Conservation (phyloP, 1,284 basidiomycete genomes). For the Hymenochaete sp. region DNA sequence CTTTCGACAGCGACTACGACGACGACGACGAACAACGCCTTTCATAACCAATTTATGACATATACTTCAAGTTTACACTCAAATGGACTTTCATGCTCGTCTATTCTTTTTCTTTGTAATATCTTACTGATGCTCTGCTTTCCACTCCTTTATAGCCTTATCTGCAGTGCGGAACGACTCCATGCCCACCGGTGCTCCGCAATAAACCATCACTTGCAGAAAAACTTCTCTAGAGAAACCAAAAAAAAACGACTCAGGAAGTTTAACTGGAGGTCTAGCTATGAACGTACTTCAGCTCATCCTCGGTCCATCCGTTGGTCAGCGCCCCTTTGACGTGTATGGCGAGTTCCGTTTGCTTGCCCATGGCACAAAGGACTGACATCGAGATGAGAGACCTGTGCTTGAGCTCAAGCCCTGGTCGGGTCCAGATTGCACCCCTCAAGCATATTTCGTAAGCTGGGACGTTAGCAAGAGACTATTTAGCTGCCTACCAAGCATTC, state of each 20-base stretch:
- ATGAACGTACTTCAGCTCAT: conserved; percentile 10
- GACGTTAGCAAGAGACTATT: background rate
- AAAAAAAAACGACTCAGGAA: background rate
- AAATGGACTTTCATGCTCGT: background rate
- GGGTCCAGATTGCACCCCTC: conserved; percentile 14
- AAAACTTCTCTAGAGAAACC: conserved; percentile 4
- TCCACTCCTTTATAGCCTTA: conserved; percentile 9
- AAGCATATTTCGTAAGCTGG: background rate
- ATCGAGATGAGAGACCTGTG: conserved; percentile 12
- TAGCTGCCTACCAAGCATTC: conserved; percentile 7
- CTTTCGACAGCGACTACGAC: background rate
- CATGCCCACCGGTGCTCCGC: conserved; percentile 10
- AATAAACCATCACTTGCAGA: conserved; percentile 11
- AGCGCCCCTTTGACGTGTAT: conserved; percentile 13
- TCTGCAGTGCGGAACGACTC: conserved; percentile 12
- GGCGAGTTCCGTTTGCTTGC: conserved; percentile 12
- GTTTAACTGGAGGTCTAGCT: too few relatives aligned
- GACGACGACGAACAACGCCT: background rate
- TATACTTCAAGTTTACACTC: too few relatives aligned
- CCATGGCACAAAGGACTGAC: conserved; percentile 7
- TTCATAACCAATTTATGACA: background rate
- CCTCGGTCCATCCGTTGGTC: conserved; percentile 12
- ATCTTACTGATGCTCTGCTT: conserved; percentile 2
- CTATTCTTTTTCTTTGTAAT: background rate
- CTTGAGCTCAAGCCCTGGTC: conserved; percentile 5